phyloP scores from a whole-genome alignment of 257 asterid species.

The Vinca minor region DNA sequence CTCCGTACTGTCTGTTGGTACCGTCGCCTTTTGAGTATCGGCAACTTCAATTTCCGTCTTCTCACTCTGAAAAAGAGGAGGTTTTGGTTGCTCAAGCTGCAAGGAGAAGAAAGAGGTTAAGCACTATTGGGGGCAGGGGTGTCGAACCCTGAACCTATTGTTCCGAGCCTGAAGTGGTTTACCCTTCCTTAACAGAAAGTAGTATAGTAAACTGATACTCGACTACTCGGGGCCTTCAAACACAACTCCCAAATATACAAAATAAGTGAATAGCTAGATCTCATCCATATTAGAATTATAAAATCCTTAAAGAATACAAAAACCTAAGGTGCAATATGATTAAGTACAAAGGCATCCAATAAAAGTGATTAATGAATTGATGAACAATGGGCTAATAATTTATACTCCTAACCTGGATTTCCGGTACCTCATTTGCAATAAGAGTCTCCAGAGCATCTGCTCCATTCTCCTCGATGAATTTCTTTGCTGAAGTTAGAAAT shows the following conservation, averaged over 20 bases:
- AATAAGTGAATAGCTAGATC: not conserved
- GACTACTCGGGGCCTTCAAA: not conserved
- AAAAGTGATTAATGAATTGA: not conserved
- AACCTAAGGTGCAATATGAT: not conserved
- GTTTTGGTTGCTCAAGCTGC: not conserved
- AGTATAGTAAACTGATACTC: no score
- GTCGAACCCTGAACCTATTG: no score
- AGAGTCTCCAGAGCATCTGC: constrained; percentile 30
- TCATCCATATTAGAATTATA: not conserved
- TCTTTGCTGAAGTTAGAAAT: constrained; percentile 21
- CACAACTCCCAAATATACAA: not conserved
- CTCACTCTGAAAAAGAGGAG: not conserved
- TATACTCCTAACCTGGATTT: not conserved
- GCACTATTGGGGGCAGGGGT: no score
- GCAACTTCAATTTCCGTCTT: not conserved
- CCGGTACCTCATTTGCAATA: constrained; percentile 3
- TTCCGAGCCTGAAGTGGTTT: no score
- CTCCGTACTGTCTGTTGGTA: constrained; percentile 8
- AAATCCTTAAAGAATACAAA: not conserved
- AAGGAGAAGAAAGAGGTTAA: not conserved
- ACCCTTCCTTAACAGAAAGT: no score
- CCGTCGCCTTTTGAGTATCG: constrained; percentile 11
- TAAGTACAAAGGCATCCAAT: no score
- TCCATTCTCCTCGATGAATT: constrained; percentile 27
- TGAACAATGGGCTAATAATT: not conserved